Evolutionary conservation across 441 rosid genomes (phyloP), one percentile per base, ranked within the genome.

Genomic region (Breynia disticha): DNA sequence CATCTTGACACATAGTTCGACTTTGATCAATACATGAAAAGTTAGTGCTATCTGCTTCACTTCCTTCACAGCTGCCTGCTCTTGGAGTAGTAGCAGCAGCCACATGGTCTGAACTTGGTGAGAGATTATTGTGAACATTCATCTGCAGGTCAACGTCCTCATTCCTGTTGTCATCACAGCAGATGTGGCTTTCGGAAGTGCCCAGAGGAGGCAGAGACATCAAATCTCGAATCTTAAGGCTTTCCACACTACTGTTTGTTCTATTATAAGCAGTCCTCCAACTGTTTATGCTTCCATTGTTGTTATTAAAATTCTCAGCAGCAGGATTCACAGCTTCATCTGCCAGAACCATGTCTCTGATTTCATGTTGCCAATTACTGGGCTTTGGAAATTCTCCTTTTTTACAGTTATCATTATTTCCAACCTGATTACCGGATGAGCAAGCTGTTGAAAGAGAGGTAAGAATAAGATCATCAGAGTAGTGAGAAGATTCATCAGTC

Each of bases 401-500:
- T 37, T 20, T 16, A 28, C 48, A 53, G 65, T 66, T 64, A 16
- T 71, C 48, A 10, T 28, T 28, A 28, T 9, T 28, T 28, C 35
- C 35, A 5, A 9, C 35, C 35, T 28, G 35, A 28, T 28, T 28
- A 28, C 35, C 4, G 35, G 8, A 28, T 28, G 35, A 28, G 35
- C 35, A 28, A 28, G 35, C 7, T 3, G 35, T 9, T 1, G 35
- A 28, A 28, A 28, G 35, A 28, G 35, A 28, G 35, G 35, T 3
- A 28, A 28, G 8, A 4, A 28, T 28, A 28, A 48, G 55, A 67
- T 66, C 66, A 16, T 71, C 48, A 10, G 68, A 66, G 58, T 54
- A 50, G 63, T 60, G 68, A 54, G 71, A 61, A 8, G 62, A 68
- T 59, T 74, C 74, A 54, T 76, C 87, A 21, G 51, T 59, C 28